Base-by-base conservation (phyloP, 169 alveolate genomes). In the Eimeria acervulina region DNA sequence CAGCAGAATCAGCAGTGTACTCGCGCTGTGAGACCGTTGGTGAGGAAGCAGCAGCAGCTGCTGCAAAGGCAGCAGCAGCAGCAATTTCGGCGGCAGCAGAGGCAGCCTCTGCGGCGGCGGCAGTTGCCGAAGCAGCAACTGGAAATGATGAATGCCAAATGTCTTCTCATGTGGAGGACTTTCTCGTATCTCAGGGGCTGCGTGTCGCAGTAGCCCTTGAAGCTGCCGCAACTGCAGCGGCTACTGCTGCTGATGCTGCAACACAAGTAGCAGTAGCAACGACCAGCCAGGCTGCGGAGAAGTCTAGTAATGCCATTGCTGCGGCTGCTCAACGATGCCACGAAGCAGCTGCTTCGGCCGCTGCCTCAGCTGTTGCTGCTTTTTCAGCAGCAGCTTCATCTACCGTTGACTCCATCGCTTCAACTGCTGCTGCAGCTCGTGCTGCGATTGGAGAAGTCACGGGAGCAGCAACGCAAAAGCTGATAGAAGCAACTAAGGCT, bases 401-500 rank as follows among this genome's bases (percentile, higher is more conserved):
- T 28, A 33, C 90, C 8, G 72, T 72, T 44, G 90, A 81, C 26
- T 81, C 90, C 51, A 31, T 81, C 38, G 15, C 74, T 44, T 47
- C 90, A 81, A 51, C 90, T 17, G 90, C 90, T 81, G 90, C 90
- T 81, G 90, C 90, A n/a, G 90, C 90, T 31, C 90, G 90, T 19
- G 90, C 90, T 13, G 90, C 90, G 12, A 47, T 81, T 21, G 90
- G 33, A n/a, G 90, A 81, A n/a, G 90, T 4, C 74, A 51, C 90
- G 28, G 72, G 72, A 5, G 90, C 52, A 52, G 90, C 70, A 31
- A 31, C 90, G 33, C 90, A 28, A 47, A 81, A 52, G 31, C 40
- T 81, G 17, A 17, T 81, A 23, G 90, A 81, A 17, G 44, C 74
- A 26, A 72, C 52, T 33, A 81, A 47, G 31, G 90, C 90, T 15